Percentiles rank a stretch among this genome's conserved stretches.
Conservation (phyloP, 495 filamentous ascomycete genomes). For the Astrothelium subdiscretum region DNA sequence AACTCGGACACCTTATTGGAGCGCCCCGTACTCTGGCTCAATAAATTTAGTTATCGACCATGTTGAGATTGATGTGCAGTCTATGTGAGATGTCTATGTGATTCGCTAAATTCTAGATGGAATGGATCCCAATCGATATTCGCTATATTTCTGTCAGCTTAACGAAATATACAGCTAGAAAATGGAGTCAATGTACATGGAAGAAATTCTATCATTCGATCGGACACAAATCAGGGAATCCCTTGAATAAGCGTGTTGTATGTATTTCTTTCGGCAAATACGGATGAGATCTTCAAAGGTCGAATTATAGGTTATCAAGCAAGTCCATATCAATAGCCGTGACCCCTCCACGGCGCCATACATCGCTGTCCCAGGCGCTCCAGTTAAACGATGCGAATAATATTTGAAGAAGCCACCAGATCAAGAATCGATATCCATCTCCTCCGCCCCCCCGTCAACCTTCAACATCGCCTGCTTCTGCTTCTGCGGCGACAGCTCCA, state of each 20-base stretch:
- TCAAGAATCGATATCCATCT: constrained; percentile 25
- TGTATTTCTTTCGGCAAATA: not conserved
- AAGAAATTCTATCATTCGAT: no score
- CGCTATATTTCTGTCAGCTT: no score
- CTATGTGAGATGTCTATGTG: no score
- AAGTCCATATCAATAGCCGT: not conserved
- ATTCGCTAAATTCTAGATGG: no score
- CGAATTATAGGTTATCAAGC: not conserved
- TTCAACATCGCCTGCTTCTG: constrained; percentile 42
- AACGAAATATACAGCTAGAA: no score
- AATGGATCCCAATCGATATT: no score
- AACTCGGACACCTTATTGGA: no score
- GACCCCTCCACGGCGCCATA: not conserved
- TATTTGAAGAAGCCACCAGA: not conserved
- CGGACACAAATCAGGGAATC: no score
- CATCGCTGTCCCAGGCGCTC: not conserved
- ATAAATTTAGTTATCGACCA: no score
- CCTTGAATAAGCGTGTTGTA: not conserved
- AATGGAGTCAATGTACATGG: no score
- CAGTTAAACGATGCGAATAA: not conserved
- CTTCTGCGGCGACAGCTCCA: constrained; percentile 14
- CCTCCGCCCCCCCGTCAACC: constrained; percentile 21
- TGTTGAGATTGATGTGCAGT: no score
- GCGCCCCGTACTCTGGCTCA: no score
- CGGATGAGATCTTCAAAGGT: not conserved